phyloP scores from a whole-genome alignment of 2,329 filamentous ascomycete genomes.

The Coleophoma cylindrospora region DNA sequence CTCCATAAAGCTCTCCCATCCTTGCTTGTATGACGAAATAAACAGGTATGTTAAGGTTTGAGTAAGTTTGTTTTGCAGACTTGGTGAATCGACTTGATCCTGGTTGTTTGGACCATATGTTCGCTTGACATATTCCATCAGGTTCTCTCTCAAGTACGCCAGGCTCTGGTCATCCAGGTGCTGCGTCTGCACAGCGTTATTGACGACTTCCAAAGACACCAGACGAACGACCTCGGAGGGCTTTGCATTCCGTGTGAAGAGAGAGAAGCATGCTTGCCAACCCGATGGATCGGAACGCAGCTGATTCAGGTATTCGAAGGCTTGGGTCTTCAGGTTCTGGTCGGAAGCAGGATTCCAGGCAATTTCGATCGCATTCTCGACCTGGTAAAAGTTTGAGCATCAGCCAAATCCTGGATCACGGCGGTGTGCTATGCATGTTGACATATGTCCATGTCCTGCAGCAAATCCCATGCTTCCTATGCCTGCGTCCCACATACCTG shows the following conservation, averaged over 20 bases:
- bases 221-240: slow-evolving; percentile 81
- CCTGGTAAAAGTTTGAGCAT: slow-evolving; percentile 46
- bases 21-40: slow-evolving; percentile 75
- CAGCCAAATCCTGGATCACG: slow-evolving; percentile 4
- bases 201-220: slow-evolving; percentile 87
- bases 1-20: slow-evolving; percentile 87
- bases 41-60: slow-evolving; percentile 96
- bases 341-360: slow-evolving; percentile 79
- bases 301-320: slow-evolving; percentile 74
- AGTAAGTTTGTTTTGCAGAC: slow-evolving; percentile 93
- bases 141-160: slow-evolving; percentile 69
- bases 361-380: slow-evolving; percentile 94
- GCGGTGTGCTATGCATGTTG: no score
- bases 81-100: slow-evolving; percentile 60
- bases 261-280: slow-evolving; percentile 82
- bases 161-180: slow-evolving; percentile 70
- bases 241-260: slow-evolving; percentile 76
- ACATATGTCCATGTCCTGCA: no score
- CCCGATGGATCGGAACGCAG: slow-evolving; percentile 76
- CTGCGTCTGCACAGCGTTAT: slow-evolving; percentile 80
- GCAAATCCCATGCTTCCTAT: no score
- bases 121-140: slow-evolving; percentile 76
- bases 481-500: slow-evolving; percentile 17
- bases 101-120: slow-evolving; percentile 59
- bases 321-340: slow-evolving; percentile 71